These are phyloP conservation scores for Sordaria brevicollis DNA, from an alignment of 495 filamentous ascomycete species.

Conservation along the genomic window DNA sequence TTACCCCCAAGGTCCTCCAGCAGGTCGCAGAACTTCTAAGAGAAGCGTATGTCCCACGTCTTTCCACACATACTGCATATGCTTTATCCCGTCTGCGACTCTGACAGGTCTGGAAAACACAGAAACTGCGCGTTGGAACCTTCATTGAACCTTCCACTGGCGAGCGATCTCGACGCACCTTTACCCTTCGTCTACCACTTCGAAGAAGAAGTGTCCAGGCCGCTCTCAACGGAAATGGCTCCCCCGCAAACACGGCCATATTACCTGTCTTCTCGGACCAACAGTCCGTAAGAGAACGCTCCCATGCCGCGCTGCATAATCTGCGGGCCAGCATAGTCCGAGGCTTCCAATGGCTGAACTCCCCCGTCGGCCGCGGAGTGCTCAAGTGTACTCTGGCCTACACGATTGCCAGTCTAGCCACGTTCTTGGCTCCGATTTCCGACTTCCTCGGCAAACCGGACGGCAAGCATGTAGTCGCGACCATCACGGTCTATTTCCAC, in stretches of 20 bases:
- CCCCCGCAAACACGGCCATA: slow-evolving; percentile 3
- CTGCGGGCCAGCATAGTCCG: slow-evolving; percentile 10
- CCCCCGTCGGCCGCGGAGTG: slow-evolving; percentile 57
- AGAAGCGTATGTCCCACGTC: slow-evolving; percentile 18
- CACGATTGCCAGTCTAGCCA: slow-evolving; percentile 76
- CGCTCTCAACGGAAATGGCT: slow-evolving; percentile 9
- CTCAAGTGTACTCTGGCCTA: slow-evolving; percentile 94
- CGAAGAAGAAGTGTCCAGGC: slow-evolving; percentile 8
- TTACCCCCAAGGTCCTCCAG: slow-evolving; percentile 1
- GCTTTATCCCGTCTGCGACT: background rate
- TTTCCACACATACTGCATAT: background rate
- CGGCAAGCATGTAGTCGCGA: slow-evolving; percentile 93
- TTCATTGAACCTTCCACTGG: slow-evolving; percentile 51
- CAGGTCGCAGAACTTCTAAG: slow-evolving; percentile 22
- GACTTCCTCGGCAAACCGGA: slow-evolving; percentile 72
- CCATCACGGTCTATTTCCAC: slow-evolving; percentile 91
- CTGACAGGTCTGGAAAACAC: background rate
- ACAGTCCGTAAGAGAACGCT: slow-evolving; percentile 14
- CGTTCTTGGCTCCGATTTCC: slow-evolving; percentile 68
- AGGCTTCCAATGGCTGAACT: slow-evolving; percentile 33
- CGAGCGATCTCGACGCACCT: slow-evolving; percentile 47
- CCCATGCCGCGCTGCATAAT: slow-evolving; percentile 20
- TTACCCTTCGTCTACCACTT: slow-evolving; percentile 38
- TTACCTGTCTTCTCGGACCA: slow-evolving; percentile 5
- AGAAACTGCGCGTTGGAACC: slow-evolving; percentile 52